Base-by-base conservation (phyloP, 2,329 filamentous ascomycete species). In the Colletotrichum higginsianum region DNA sequence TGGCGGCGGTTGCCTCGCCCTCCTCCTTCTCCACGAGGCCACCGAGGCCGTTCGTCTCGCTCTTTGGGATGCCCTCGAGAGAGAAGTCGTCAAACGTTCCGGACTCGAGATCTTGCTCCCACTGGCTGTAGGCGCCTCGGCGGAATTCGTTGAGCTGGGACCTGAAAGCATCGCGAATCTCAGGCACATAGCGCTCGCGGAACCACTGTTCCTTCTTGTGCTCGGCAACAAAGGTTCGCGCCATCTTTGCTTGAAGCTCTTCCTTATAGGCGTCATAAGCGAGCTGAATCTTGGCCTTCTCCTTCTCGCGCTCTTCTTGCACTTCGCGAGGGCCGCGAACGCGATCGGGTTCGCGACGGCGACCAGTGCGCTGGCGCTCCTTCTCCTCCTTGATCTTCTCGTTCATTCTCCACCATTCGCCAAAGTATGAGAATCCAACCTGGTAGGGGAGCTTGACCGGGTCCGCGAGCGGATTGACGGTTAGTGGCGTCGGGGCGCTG, bases 191-290 rank as follows among this genome's bases (percentile, higher is more conserved):
- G 79, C 94, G 92, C 82, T 99, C 96, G 76, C 92, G 94, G 84
- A 99, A 99, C 96, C 96, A 99, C 80, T 99, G 96, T 81, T 99
- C 96, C 53, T 91, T 91, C 80, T 97, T 98, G 83, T 99, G 96
- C 76, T 95, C 93, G 61, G 92, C 90, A 52, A 99, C 96, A 80
- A 99, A 99, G 1, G 89, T 87, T 75, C 95, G 91, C 0, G 96
- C 95, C 92, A 98, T 96, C 80, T 91, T 92, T 4, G 88, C 90
- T 77, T 92, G 90, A 2, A 93, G 83, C 46, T 92, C 90, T 77
- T 92, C 90, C 76, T 92, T 92, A 78, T 93, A 93, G 0, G 84
- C 75, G 76, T 93, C 90, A 75, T 92, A 92, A 1, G 90, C 90
- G 16, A 85, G 85, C 77, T 96, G 93, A 26, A 96, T 96, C 81